A percentile compares a stretch with the other conserved stretches of the same genome.
These are phyloP conservation scores for Botrytis paeoniae DNA, from an alignment of 2,329 filamentous ascomycete species.

Conservation along the genomic window DNA sequence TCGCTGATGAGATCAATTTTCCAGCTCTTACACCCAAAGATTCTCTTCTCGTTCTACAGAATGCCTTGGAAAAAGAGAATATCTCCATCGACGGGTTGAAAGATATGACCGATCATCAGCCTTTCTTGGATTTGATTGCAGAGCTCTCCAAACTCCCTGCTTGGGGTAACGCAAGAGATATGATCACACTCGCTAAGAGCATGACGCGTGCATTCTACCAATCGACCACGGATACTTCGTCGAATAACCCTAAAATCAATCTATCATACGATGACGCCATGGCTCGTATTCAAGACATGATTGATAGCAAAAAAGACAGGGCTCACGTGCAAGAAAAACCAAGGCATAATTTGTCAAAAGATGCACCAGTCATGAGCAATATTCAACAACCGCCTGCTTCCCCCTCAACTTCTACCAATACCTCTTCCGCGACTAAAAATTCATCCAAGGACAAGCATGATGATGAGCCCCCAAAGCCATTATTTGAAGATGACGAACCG, in stretches of 20 bases:
- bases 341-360: background rate
- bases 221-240: constrained; percentile 19
- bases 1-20: constrained; percentile 51
- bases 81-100: constrained; percentile 26
- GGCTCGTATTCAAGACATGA: constrained; percentile 30
- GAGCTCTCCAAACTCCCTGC: constrained; percentile 41
- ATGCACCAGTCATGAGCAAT: constrained; percentile 17
- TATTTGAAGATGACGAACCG: background rate
- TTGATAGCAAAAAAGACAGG: constrained; percentile 24
- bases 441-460: background rate
- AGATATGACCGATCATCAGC: constrained; percentile 33
- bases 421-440: background rate
- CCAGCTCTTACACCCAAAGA: constrained; percentile 35
- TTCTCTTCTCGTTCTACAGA: constrained; percentile 42
- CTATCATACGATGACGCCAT: constrained; percentile 26
- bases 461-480: background rate
- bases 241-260: constrained; percentile 23
- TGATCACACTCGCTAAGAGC: constrained; percentile 46
- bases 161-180: constrained; percentile 54
- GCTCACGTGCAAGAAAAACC: background rate
- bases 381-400: background rate
- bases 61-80: constrained; percentile 37
- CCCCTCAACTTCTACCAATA: background rate
- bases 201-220: constrained; percentile 41
- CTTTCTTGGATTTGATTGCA: constrained; percentile 36